Conservation (phyloP, 2,329 filamentous ascomycete species). For the Nothophaeocryptopus gaeumannii region DNA sequence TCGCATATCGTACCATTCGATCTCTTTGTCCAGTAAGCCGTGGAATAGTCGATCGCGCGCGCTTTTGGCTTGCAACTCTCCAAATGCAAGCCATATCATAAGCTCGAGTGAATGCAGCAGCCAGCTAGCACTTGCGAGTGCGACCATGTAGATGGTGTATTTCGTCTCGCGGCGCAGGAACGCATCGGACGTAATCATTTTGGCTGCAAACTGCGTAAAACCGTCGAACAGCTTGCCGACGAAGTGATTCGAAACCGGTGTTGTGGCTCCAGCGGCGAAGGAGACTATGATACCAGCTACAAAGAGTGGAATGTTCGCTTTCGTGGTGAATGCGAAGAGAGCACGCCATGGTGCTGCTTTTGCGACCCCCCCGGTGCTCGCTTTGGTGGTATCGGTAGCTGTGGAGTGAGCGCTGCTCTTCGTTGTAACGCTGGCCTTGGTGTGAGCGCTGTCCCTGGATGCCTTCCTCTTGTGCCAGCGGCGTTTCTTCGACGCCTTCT, state of each 20-base stretch:
- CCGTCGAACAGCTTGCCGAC: slow-evolving; percentile 72
- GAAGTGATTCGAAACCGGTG: slow-evolving; percentile 65
- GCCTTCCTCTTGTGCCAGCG: slow-evolving; percentile 20
- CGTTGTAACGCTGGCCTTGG: slow-evolving; percentile 7
- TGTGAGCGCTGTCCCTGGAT: slow-evolving; percentile 14
- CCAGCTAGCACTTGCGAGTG: slow-evolving; percentile 65
- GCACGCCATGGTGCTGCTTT: slow-evolving; percentile 45
- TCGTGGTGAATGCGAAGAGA: slow-evolving; percentile 72
- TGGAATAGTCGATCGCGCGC: slow-evolving; percentile 65
- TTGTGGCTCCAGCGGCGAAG: slow-evolving; percentile 58
- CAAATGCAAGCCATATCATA: slow-evolving; percentile 70
- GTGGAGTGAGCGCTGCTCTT: slow-evolving; percentile 9
- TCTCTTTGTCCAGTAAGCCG: slow-evolving; percentile 67
- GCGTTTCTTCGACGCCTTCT: slow-evolving; percentile 6
- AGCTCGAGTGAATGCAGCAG: slow-evolving; percentile 65
- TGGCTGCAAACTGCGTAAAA: slow-evolving; percentile 64
- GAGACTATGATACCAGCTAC: slow-evolving; percentile 56
- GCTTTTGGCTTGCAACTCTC: slow-evolving; percentile 72
- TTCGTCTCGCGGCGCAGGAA: slow-evolving; percentile 57
- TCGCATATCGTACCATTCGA: slow-evolving; percentile 77
- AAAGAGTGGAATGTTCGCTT: slow-evolving; percentile 56
- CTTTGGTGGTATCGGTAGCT: slow-evolving; percentile 11
- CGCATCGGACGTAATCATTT: slow-evolving; percentile 47
- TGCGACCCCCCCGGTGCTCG: slow-evolving; percentile 12
- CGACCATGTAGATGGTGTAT: slow-evolving; percentile 62